phyloP scores from a whole-genome alignment of 2,329 filamentous ascomycete genomes.

The Diaporthe citri region DNA sequence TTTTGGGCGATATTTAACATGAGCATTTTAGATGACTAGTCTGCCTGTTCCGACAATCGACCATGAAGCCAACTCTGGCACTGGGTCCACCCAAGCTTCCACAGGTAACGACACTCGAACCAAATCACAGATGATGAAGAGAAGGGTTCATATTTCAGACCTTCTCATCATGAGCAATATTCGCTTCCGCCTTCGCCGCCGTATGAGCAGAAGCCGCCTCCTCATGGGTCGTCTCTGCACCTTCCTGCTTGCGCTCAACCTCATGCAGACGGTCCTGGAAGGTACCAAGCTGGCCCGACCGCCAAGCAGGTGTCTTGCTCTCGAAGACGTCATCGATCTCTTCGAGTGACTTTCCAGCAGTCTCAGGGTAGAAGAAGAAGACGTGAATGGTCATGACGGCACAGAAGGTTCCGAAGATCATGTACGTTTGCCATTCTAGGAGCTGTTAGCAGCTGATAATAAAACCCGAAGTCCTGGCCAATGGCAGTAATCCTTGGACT shows the following conservation, averaged over 20 bases:
- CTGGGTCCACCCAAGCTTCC: background rate
- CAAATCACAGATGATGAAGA: background rate
- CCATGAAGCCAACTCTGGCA: background rate
- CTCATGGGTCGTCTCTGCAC: constrained; percentile 24
- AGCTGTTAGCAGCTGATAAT: background rate
- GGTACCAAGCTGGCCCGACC: constrained; percentile 27
- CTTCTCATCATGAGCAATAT: constrained; percentile 19
- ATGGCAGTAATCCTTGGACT: background rate
- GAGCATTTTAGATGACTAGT: background rate
- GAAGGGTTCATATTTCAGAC: background rate
- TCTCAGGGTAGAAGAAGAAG: constrained; percentile 70
- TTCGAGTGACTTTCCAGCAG: constrained; percentile 66
- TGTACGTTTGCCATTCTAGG: constrained; percentile 62
- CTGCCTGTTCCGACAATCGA: background rate
- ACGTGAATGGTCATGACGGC: constrained; percentile 63
- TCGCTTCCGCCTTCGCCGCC: background rate
- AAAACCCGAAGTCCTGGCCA: background rate
- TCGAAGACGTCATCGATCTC: constrained; percentile 65
- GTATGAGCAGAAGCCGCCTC: constrained; percentile 15
- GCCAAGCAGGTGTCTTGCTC: constrained; percentile 40
- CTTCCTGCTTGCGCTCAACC: constrained; percentile 28
- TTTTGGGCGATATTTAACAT: background rate
- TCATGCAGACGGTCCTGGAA: constrained; percentile 36
- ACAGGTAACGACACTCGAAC: background rate
- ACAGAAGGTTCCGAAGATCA: constrained; percentile 66